Conservation (phyloP, 2,329 filamentous ascomycete species). For the Aspergillus tanneri region DNA sequence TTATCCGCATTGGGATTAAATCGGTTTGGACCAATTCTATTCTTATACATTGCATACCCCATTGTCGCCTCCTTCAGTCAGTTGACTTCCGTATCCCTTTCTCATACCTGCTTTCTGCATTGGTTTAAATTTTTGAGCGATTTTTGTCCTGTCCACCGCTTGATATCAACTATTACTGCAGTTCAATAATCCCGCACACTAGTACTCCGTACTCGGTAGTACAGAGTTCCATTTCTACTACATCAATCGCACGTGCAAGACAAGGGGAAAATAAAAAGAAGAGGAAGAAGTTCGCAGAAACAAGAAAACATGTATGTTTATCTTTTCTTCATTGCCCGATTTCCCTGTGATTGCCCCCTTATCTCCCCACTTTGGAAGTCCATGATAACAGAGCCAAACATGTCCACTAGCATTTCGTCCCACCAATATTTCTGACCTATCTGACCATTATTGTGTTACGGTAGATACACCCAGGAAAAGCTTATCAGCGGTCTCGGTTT, state of each 20-base stretch:
- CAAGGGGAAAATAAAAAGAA: background rate
- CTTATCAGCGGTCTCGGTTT: constrained; percentile 19
- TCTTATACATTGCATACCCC: constrained; percentile 13
- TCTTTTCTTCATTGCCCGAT: background rate
- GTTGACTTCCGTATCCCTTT: background rate
- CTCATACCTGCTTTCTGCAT: background rate
- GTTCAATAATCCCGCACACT: background rate
- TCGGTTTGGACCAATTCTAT: constrained; percentile 5
- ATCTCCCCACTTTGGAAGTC: constrained; percentile 27
- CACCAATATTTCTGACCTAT: constrained; percentile 22
- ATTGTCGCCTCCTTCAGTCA: background rate
- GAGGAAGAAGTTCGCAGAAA: background rate
- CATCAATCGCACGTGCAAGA: background rate
- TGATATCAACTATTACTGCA: background rate
- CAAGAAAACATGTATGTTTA: background rate
- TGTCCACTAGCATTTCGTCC: constrained; percentile 9
- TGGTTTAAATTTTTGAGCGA: background rate
- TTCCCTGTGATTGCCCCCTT: constrained; percentile 15
- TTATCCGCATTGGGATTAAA: background rate
- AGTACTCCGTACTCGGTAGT: too few relatives aligned
- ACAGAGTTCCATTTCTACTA: background rate
- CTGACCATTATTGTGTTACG: constrained; percentile 20
- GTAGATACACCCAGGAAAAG: constrained; percentile 19
- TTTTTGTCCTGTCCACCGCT: background rate
- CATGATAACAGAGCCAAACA: constrained; percentile 20